Conservation (phyloP, 2,329 filamentous ascomycete genomes). For the Rhinocladiella mackenziei region DNA sequence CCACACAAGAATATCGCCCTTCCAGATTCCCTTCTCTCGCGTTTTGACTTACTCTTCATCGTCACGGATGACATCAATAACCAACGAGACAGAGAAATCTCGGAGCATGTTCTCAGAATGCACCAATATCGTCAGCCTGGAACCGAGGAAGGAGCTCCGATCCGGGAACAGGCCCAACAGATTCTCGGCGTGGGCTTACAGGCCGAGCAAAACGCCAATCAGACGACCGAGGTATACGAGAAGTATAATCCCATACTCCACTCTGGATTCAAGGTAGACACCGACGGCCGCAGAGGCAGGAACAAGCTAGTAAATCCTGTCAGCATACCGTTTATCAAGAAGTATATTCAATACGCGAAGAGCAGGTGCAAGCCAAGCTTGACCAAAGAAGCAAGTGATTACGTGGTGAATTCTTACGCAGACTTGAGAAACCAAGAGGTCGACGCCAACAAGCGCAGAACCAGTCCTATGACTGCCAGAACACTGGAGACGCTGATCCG, state of each 20-base stretch:
- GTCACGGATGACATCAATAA: constrained; percentile 99
- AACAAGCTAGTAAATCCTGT: constrained; percentile 67
- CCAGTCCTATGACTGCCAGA: constrained; percentile 92
- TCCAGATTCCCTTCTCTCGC: constrained; percentile 90
- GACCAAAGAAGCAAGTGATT: constrained; percentile 85
- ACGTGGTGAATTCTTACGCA: constrained; percentile 87
- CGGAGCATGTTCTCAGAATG: constrained; percentile 96
- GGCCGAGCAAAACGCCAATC: constrained; percentile 66
- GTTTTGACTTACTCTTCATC: constrained; percentile 97
- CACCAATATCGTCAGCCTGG: constrained; percentile 90
- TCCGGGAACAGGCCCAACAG: constrained; percentile 81
- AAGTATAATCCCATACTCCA: constrained; percentile 97
- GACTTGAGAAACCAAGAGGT: constrained; percentile 93
- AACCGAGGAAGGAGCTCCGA: constrained; percentile 88
- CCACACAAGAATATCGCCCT: constrained; percentile 98
- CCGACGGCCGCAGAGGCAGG: constrained; percentile 63
- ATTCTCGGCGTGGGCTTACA: constrained; percentile 83
- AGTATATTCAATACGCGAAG: constrained; percentile 98
- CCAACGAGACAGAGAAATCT: constrained; percentile 80
- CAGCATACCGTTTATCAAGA: constrained; percentile 97
- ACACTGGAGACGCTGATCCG: constrained; percentile 97
- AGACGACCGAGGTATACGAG: constrained; percentile 80
- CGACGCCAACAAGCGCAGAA: constrained; percentile 87
- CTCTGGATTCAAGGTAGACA: constrained; percentile 77
- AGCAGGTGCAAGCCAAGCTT: constrained; percentile 82